Percentiles rank a stretch among this genome's conserved stretches.
These are phyloP conservation scores for Leptodermis oblonga DNA, from an alignment of 257 asterid species.

Conservation along the genomic window DNA sequence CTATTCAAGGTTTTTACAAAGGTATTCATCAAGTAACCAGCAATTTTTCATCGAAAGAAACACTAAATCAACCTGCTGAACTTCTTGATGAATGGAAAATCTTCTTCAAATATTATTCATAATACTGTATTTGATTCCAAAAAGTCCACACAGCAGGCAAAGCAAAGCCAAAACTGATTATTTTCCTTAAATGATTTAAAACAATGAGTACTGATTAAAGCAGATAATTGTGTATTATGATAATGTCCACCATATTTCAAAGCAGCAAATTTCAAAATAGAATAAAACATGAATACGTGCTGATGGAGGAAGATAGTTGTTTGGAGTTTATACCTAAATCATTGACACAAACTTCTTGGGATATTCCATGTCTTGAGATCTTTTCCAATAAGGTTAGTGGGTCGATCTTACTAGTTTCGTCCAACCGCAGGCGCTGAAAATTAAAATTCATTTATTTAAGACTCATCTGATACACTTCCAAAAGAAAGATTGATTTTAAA, in stretches of 20 bases:
- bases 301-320: background rate
- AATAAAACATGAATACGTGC: background rate
- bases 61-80: too few relatives aligned
- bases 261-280: background rate
- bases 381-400: slow-evolving; percentile 77
- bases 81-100: too few relatives aligned
- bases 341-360: slow-evolving; percentile 85
- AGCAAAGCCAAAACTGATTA: background rate
- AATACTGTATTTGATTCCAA: too few relatives aligned
- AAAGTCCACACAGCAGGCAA: background rate
- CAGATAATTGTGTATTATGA: background rate
- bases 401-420: slow-evolving; percentile 63
- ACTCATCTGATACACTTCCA: slow-evolving; percentile 6
- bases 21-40: too few relatives aligned
- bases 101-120: too few relatives aligned
- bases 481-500: slow-evolving; percentile 6
- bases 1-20: too few relatives aligned
- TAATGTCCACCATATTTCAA: background rate
- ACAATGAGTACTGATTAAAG: background rate
- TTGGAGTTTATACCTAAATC: slow-evolving; percentile 60
- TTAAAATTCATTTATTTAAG: slow-evolving; percentile 11
- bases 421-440: slow-evolving; percentile 61
- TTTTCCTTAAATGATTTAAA: background rate
- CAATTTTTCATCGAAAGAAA: too few relatives aligned
- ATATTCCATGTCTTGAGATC: slow-evolving; percentile 61